Base-by-base conservation (phyloP, 306 rosid genomes). In the Rosa chinensis region DNA sequence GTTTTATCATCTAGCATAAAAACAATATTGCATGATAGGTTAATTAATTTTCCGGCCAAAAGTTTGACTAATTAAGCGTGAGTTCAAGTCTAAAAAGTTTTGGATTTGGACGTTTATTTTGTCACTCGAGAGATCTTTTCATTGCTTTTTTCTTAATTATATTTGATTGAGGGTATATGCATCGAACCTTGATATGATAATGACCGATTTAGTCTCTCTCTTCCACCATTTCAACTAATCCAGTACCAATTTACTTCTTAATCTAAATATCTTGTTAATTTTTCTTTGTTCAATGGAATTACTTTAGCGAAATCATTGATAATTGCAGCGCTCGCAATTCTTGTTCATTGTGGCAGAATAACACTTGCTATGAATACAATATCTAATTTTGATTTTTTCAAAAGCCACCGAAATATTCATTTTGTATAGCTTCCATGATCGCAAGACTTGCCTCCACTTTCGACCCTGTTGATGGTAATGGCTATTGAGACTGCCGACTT, bases 1-100 rank as follows among this genome's bases (percentile, higher is more conserved):
- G 37, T 32, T 32, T 50, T 37, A 72, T 72, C 45, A 50, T 72
- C 5, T 72, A 49, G 47, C 76, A 28, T 18, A 72, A 72, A 49
- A 72, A 52, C 56, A 52, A 17, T 5, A 52, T 52, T 52, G 58
- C 58, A 52, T 52, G 58, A 52, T 52, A 16, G 8, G 58, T 17
- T 52, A 2, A 52, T 52, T 32, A 32, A 32, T 32, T 2, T 17
- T 52, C 21, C 21, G 8, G 6, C 2, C 58, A 17, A 6, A 52
- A 52, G 56, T 50, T 50, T 14, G 20, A 50, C 56, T 50, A 43
- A 43, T 5, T 43, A 14, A 52, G n/a, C 58, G 17, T 52, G n/a
- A 17, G 21, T 52, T 52, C 21, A 52, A 52, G 21, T 52, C 21
- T 5, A 5, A 17, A 52, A 52, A 52, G 58, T 52, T 52, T 17